Conservation (phyloP, 352 stramenopile genomes). For the Phytophthora cryptogea region DNA sequence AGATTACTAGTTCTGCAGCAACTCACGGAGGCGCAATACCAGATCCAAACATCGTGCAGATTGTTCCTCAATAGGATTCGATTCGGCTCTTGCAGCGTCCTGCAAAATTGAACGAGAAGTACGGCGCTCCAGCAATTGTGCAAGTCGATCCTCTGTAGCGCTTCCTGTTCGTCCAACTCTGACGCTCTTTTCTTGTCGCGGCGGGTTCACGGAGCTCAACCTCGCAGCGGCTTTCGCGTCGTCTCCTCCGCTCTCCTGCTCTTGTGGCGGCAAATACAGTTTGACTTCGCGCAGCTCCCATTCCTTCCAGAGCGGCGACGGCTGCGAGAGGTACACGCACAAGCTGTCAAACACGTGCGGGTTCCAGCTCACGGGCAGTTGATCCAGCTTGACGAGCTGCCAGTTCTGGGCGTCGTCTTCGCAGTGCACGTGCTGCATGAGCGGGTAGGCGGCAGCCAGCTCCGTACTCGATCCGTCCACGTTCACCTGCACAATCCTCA, state of each 20-base stretch:
- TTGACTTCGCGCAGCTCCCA: conserved; percentile 65
- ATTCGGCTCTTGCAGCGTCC: neutral
- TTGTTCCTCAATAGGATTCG: conserved; percentile 22
- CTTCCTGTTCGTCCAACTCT: conserved; percentile 7
- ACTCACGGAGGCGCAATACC: conserved; percentile 23
- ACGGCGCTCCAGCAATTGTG: conserved; percentile 19
- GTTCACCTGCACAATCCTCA: conserved; percentile 60
- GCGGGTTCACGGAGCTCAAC: neutral
- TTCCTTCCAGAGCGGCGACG: conserved; percentile 58
- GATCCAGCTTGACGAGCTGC: conserved; percentile 60
- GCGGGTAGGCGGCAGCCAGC: conserved; percentile 40
- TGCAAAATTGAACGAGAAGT: conserved; percentile 16
- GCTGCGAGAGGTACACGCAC: conserved; percentile 62
- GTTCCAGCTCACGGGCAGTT: conserved; percentile 45
- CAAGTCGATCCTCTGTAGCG: conserved; percentile 14
- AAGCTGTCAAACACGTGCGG: conserved; percentile 43
- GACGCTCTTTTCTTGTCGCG: conserved; percentile 6
- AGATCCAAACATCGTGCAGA: conserved; percentile 29
- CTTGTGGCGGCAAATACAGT: conserved; percentile 30
- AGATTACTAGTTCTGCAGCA: conserved; percentile 16
- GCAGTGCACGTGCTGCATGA: conserved; percentile 65
- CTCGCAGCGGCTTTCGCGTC: conserved; percentile 1
- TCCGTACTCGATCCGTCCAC: conserved; percentile 44
- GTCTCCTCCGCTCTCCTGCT: neutral
- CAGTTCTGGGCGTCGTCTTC: conserved; percentile 78